These are phyloP conservation scores for Arctium lappa DNA, from an alignment of 129 eudicot genomes.

Conservation along the genomic window DNA sequence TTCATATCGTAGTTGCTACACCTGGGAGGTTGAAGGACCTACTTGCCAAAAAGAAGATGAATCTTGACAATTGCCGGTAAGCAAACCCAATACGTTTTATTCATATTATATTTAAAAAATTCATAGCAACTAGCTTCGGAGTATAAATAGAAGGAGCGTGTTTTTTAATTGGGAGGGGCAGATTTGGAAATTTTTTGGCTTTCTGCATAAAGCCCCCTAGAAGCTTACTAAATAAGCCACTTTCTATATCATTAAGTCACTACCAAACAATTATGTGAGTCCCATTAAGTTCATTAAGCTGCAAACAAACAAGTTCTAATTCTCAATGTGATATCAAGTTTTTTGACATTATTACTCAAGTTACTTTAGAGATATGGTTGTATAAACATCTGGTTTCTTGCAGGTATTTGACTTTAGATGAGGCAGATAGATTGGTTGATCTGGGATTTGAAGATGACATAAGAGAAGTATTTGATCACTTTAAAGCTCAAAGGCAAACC, in stretches of 20 bases:
- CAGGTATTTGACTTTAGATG: constrained; percentile 81
- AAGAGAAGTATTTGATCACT: constrained; percentile 76
- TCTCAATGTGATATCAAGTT: not conserved
- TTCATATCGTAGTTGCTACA: constrained; percentile 92
- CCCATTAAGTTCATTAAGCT: no score
- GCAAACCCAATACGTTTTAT: not conserved
- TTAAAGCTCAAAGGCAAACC: constrained; percentile 79
- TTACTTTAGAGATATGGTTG: not conserved
- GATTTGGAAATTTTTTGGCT: no score
- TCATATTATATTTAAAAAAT: not conserved
- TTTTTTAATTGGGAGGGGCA: no score
- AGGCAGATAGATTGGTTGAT: constrained; percentile 86
- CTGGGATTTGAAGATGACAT: constrained; percentile 88
- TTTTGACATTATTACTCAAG: constrained; percentile 1
- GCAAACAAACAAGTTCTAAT: no score
- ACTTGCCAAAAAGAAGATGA: constrained; percentile 82
- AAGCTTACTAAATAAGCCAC: no score
- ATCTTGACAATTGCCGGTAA: constrained; percentile 73
- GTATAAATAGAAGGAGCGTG: not conserved
- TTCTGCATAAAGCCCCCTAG: no score
- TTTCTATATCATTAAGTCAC: no score
- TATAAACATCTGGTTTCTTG: not conserved
- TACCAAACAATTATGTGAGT: no score
- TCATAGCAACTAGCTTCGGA: not conserved
- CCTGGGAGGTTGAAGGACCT: constrained; percentile 87